Evolutionary conservation across 164 flowering plant species (phyloP).

Genomic region (Echeveria elegans): DNA sequence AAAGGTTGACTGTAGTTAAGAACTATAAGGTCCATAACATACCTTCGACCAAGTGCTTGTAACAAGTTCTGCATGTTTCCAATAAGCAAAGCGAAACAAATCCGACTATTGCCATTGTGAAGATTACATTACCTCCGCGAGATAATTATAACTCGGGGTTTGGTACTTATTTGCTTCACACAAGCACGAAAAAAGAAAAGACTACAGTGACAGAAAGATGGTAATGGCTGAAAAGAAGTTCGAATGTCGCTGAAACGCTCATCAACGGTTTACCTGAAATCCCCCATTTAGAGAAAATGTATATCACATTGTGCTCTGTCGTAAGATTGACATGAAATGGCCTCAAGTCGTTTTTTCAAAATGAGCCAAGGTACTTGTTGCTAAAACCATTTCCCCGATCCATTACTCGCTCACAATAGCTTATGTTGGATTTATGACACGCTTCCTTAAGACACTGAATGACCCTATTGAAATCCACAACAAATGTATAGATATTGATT

Average conservation of each 20-base stretch:
- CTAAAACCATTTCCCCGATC: background rate
- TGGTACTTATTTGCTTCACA: constrained; percentile 84
- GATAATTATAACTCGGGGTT: constrained; percentile 65
- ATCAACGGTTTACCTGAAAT: constrained; percentile 6
- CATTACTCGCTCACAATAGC: background rate
- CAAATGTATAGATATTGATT: background rate
- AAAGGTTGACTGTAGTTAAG: background rate
- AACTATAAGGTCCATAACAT: constrained; percentile 12
- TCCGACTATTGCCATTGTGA: constrained; percentile 81
- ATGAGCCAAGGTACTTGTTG: background rate
- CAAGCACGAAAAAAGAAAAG: background rate
- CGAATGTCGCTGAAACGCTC: too few species aligned
- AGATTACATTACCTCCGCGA: constrained; percentile 83
- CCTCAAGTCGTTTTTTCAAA: background rate
- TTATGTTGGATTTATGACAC: background rate
- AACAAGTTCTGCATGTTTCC: constrained; percentile 97
- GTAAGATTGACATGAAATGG: constrained; percentile 6
- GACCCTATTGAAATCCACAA: constrained; percentile 4
- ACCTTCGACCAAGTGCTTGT: constrained; percentile 83
- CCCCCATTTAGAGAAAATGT: constrained; percentile 5
- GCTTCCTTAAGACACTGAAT: constrained; percentile 4
- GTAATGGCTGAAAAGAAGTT: too few species aligned
- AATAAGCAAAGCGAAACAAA: constrained; percentile 77
- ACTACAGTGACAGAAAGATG: too few species aligned
- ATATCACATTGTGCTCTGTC: background rate